These are phyloP conservation scores for Calocybe cyanea DNA, from an alignment of 768 basidiomycete genomes.

Conservation along the genomic window DNA sequence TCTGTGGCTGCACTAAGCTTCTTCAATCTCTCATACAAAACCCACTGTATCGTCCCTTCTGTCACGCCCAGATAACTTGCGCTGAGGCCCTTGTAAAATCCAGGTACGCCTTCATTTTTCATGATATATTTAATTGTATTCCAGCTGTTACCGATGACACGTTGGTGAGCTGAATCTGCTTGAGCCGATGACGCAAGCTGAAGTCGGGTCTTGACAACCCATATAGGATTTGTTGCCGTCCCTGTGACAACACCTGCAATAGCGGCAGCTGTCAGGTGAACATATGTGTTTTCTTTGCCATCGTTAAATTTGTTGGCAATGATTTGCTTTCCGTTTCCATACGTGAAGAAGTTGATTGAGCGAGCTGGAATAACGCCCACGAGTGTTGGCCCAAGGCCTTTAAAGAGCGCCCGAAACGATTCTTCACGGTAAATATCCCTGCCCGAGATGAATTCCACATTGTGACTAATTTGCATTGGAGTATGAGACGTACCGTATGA, in stretches of 20 bases:
- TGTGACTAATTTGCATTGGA: background rate
- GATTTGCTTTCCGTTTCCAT: constrained; percentile 93
- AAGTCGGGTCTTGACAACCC: constrained; percentile 97
- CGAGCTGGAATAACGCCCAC: constrained; percentile 95
- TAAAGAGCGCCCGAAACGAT: constrained; percentile 86
- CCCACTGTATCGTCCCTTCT: constrained; percentile 97
- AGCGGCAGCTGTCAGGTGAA: constrained; percentile 85
- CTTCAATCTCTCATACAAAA: constrained; percentile 91
- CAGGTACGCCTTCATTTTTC: constrained; percentile 75
- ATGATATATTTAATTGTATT: constrained; percentile 69
- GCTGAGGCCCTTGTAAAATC: constrained; percentile 93
- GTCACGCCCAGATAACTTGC: constrained; percentile 96
- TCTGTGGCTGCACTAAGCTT: constrained; percentile 51
- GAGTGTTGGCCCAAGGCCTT: constrained; percentile 89
- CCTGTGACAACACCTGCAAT: constrained; percentile 84
- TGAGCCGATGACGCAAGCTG: constrained; percentile 57
- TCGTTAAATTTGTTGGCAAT: constrained; percentile 81
- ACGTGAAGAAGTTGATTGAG: constrained; percentile 97
- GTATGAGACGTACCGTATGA: constrained; percentile 59
- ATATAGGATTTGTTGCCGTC: constrained; percentile 94
- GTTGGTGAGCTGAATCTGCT: constrained; percentile 12
- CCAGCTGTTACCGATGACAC: constrained; percentile 50
- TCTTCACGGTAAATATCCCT: constrained; percentile 89
- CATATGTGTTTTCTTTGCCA: constrained; percentile 75
- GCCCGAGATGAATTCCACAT: background rate